phyloP scores from a whole-genome alignment of 176 grass and related monocot species.

The Phyllostachys edulis region DNA sequence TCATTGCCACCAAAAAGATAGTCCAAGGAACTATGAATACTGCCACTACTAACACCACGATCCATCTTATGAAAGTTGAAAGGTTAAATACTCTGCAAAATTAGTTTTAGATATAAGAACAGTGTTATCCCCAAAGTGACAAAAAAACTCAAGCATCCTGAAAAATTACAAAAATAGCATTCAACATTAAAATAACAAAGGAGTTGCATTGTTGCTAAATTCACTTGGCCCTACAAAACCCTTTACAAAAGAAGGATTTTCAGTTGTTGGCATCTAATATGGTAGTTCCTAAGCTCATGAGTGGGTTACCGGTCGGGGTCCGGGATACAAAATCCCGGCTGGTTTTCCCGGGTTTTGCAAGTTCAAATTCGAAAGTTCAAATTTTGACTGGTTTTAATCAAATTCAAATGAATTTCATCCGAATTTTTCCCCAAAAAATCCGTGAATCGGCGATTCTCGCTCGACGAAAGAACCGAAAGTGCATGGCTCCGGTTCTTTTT shows the following conservation, averaged over 20 bases:
- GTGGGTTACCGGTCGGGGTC: too few species aligned
- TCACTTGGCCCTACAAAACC: not conserved
- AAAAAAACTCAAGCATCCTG: not conserved
- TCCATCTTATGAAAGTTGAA: constrained; percentile 37
- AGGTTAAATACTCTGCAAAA: constrained; percentile 15
- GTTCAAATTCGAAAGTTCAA: too few species aligned
- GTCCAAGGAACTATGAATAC: constrained; percentile 64
- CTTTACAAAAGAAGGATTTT: not conserved
- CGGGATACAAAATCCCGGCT: too few species aligned
- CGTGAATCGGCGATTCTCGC: too few species aligned
- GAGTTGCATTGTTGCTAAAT: not conserved
- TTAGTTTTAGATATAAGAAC: constrained; percentile 2
- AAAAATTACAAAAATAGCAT: not conserved
- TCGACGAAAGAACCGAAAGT: too few species aligned
- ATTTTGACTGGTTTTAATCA: too few species aligned
- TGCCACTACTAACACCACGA: constrained; percentile 60
- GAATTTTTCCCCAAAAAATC: too few species aligned
- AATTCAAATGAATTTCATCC: too few species aligned
- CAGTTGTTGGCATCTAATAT: not conserved
- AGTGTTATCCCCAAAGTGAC: not conserved
- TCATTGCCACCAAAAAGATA: constrained; percentile 61
- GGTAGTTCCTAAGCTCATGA: not conserved
- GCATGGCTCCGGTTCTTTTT: too few species aligned
- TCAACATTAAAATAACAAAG: not conserved
- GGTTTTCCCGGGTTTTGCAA: too few species aligned